Percentiles rank a stretch among this genome's conserved stretches.
Conservation (phyloP, 352 stramenopile species). For the Phytophthora hybrid region DNA sequence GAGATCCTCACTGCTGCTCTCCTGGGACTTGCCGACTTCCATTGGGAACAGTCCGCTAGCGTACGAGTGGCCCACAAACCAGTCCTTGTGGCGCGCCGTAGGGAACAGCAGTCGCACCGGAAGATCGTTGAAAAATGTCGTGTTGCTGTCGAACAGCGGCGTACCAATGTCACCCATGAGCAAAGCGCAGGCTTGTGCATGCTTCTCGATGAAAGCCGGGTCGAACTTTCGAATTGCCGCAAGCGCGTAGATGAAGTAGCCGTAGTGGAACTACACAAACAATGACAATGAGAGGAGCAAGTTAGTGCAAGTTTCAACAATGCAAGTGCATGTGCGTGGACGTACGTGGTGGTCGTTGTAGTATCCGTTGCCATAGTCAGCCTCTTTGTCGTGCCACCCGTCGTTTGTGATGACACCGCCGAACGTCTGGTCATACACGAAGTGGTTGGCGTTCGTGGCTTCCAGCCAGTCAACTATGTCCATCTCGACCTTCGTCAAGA, state of each 20-base stretch:
- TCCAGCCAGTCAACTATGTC: conserved; percentile 72
- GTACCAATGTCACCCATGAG: conserved; percentile 78
- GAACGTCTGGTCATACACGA: conserved; percentile 94
- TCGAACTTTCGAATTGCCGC: conserved; percentile 82
- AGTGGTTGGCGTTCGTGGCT: conserved; percentile 62
- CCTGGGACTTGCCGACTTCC: conserved; percentile 95
- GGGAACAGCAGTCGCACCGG: conserved; percentile 79
- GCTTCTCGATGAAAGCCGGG: conserved; percentile 68
- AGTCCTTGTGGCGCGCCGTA: conserved; percentile 94
- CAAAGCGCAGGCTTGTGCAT: conserved; percentile 63
- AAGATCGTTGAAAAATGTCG: conserved; percentile 63
- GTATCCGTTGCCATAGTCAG: conserved; percentile 90
- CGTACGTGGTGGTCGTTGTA: conserved; percentile 89
- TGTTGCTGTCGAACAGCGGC: conserved; percentile 51
- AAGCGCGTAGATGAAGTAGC: conserved; percentile 91
- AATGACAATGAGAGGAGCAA: conserved; percentile 10
- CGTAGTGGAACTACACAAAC: conserved; percentile 94
- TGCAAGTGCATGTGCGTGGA: not conserved
- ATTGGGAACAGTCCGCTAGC: conserved; percentile 96
- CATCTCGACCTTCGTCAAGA: conserved; percentile 66
- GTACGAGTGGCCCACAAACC: conserved; percentile 97
- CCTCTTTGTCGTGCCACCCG: conserved; percentile 64
- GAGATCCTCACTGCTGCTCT: conserved; percentile 95
- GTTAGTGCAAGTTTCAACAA: conserved; percentile 11
- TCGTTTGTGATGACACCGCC: conserved; percentile 92